Percentiles rank a stretch among this genome's conserved stretches.
Evolutionary conservation across 441 rosid species (phyloP).

Genomic region (Euphorbia corollata): DNA sequence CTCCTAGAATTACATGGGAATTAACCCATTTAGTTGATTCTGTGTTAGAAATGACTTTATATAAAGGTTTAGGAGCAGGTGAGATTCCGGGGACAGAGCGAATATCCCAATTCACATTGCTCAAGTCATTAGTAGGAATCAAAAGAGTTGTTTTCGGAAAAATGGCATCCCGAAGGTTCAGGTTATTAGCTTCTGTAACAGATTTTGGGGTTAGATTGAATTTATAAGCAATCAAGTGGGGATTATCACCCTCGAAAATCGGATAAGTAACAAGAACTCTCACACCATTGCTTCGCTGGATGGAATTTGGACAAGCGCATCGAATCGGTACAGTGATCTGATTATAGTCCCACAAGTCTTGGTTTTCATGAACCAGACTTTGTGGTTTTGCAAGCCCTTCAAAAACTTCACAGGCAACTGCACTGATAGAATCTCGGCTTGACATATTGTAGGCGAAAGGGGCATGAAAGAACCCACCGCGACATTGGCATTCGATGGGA

Average conservation of each 20-base stretch:
- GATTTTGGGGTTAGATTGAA: constrained; percentile 4
- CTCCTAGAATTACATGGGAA: constrained; percentile 10
- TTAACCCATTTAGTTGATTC: constrained; percentile 7
- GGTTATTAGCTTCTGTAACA: constrained; percentile 23
- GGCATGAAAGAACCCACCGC: constrained; percentile 15
- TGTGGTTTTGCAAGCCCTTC: constrained; percentile 27
- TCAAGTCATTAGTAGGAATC: constrained; percentile 22
- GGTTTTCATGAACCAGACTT: constrained; percentile 20
- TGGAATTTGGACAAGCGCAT: constrained; percentile 29
- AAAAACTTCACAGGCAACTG: constrained; percentile 25
- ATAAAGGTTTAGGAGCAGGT: constrained; percentile 21
- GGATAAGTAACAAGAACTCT: constrained; percentile 16
- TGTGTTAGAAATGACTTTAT: constrained; percentile 10
- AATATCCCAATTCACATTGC: constrained; percentile 20
- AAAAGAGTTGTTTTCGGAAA: constrained; percentile 30
- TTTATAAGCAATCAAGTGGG: constrained; percentile 4
- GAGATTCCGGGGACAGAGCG: not conserved
- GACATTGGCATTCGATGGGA: constrained; percentile 27
- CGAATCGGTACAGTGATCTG: constrained; percentile 26
- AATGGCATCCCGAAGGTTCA: constrained; percentile 13
- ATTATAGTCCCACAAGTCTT: not conserved
- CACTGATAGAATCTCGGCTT: constrained; percentile 14
- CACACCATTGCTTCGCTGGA: constrained; percentile 19
- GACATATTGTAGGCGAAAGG: constrained; percentile 20
- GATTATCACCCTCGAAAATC: constrained; percentile 6